phyloP scores from a whole-genome alignment of 2,329 filamentous ascomycete genomes.

The Raffaelea ambrosiae region DNA sequence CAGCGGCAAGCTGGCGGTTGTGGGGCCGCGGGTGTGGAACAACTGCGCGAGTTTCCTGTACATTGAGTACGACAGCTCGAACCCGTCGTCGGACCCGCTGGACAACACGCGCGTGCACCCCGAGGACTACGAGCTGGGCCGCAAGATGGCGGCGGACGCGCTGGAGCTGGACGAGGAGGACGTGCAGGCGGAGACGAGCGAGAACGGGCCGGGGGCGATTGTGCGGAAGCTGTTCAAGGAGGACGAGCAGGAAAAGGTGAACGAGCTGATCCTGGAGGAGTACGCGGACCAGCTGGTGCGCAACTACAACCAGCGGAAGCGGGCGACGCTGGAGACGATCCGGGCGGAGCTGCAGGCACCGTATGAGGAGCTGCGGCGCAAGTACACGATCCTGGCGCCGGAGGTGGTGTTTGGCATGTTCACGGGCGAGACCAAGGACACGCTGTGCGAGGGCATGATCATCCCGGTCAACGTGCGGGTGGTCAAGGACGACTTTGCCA shows the following conservation, averaged over 20 bases:
- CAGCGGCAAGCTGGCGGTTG: conserved; percentile 65
- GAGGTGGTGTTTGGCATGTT: conserved; percentile 94
- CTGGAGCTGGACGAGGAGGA: conserved; percentile 96
- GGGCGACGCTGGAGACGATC: conserved; percentile 92
- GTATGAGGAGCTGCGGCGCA: conserved; percentile 86
- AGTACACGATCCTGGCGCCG: conserved; percentile 60
- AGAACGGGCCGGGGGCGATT: conserved; percentile 82
- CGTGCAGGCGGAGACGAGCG: conserved; percentile 86
- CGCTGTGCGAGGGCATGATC: conserved; percentile 83
- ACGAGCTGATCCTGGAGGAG: conserved; percentile 91
- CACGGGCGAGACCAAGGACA: conserved; percentile 82
- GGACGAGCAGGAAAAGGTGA: conserved; percentile 87
- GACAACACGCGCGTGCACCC: conserved; percentile 97
- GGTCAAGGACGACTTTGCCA: conserved; percentile 85
- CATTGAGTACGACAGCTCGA: conserved; percentile 78
- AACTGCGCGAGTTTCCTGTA: conserved; percentile 95
- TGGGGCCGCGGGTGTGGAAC: conserved; percentile 86
- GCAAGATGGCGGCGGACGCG: conserved; percentile 97
- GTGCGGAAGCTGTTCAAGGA: conserved; percentile 93
- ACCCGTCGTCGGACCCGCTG: conserved; percentile 77
- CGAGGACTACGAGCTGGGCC: conserved; percentile 94
- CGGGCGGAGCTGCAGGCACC: conserved; percentile 85
- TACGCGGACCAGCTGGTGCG: conserved; percentile 92
- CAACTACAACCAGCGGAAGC: conserved; percentile 90
- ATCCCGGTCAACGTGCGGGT: conserved; percentile 81